Evolutionary conservation across 148 eudicot genomes (phyloP).

Genomic region (Dianthus caryophyllus): DNA sequence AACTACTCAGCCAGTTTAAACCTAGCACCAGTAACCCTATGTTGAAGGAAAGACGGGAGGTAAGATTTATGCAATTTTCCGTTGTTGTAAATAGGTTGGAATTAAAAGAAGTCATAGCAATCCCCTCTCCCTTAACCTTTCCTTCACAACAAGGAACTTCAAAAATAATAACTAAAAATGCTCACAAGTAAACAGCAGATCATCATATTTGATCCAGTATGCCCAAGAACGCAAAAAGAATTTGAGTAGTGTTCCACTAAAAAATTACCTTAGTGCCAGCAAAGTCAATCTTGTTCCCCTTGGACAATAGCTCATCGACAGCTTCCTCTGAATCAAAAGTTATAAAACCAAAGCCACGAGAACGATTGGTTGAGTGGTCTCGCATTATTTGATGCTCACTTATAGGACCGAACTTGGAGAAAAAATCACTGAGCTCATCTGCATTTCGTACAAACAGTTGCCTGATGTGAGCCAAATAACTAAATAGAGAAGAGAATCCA

Average conservation of each 20-base stretch:
- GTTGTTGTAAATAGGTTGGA: too few species aligned
- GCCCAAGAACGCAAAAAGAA: not conserved
- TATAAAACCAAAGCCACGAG: conserved; percentile 63
- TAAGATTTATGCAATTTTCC: too few species aligned
- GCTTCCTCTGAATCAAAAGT: conserved; percentile 49
- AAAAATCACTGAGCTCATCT: conserved; percentile 58
- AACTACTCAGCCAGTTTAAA: not conserved
- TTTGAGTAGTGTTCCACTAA: not conserved
- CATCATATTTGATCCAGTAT: not conserved
- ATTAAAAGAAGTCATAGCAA: too few species aligned
- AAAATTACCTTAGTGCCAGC: conserved; percentile 49
- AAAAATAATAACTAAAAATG: too few species aligned
- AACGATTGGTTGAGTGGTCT: conserved; percentile 51
- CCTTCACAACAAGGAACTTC: too few species aligned
- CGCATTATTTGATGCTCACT: conserved; percentile 59
- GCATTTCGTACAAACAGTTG: conserved; percentile 6
- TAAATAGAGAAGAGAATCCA: not conserved
- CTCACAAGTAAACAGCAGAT: not conserved
- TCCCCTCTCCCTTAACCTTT: too few species aligned
- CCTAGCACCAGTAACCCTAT: too few species aligned
- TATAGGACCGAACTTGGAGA: conserved; percentile 46
- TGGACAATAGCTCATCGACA: conserved; percentile 49
- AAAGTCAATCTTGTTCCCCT: conserved; percentile 58
- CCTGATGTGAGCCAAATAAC: not conserved
- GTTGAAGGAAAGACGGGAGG: too few species aligned